Base-by-base conservation (phyloP, 768 basidiomycete genomes). In the Panaeolus papilionaceus region DNA sequence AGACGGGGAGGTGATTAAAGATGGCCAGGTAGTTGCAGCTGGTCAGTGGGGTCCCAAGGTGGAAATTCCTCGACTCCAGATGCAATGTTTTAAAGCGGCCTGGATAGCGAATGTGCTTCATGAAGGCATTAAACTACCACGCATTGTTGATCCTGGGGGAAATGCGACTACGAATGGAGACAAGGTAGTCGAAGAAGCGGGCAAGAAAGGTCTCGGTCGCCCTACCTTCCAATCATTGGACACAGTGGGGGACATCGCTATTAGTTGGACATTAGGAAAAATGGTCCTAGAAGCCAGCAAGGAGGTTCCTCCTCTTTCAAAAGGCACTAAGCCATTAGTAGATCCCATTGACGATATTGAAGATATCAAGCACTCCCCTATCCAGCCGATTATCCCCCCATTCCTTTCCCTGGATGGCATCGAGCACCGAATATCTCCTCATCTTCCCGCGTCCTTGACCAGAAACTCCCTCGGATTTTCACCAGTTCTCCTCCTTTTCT, bases 31-130 rank as follows among this genome's bases (percentile, higher is more conserved):
- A 12, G 84, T 92, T n/a, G 84, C 83, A 33, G 83, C 85, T 3
- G 90, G 89, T 0, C 84, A 85, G 70, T 94, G 92, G 93, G 87
- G 86, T 26, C 82, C 88, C 44, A 80, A 87, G 65, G 90, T 97
- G 67, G 96, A 96, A 76, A 78, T 93, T 40, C 87, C 93, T 26
- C 87, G 97, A 58, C 80, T 99, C 67, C 89, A 97, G 80, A 93
- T 97, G 93, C 98, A 99, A 76, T 99, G 98, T 77, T 99, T 99
- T 89, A 99, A 99, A 78, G 95, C 97, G 0, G 96, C 98, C 2
- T 99, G 98, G 98, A 87, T 99, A 65, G 90, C 92, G 63, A 98
- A 99, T 78, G 92, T 99, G 42, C 79, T 99, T 2, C 97, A 99
- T 71, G 95, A 98, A 75, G 98, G 98, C 38, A 91, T 99, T 62